Evolutionary conservation across 2,329 filamentous ascomycete species (phyloP).

Genomic region (Diaporthe longicolla): DNA sequence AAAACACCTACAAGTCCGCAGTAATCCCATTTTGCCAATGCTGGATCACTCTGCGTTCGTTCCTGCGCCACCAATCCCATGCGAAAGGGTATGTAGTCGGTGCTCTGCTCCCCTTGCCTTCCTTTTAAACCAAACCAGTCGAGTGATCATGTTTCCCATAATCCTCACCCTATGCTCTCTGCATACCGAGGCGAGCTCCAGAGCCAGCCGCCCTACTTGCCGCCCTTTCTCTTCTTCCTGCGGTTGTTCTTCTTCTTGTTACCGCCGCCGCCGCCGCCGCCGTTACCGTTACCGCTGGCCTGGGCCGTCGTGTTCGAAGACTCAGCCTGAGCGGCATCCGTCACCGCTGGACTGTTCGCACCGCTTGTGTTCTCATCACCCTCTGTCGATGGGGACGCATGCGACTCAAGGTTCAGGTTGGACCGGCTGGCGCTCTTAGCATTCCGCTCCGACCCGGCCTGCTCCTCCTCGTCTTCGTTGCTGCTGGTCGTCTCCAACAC

Average conservation of each 20-base stretch:
- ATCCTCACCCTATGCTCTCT: background rate
- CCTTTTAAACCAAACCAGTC: background rate
- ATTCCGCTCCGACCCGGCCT: slow-evolving; percentile 18
- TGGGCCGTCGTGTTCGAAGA: slow-evolving; percentile 23
- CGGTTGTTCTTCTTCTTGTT: slow-evolving; percentile 54
- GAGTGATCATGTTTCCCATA: background rate
- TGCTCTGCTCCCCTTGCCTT: background rate
- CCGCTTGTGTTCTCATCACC: slow-evolving; percentile 42
- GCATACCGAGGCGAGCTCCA: slow-evolving; percentile 11
- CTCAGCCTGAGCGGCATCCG: background rate
- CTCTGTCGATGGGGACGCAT: slow-evolving; percentile 35
- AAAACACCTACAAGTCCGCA: slow-evolving; percentile 27
- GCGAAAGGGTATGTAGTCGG: background rate
- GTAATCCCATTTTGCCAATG: slow-evolving; percentile 28
- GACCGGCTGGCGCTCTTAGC: slow-evolving; percentile 36
- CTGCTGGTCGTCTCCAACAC: slow-evolving; percentile 66
- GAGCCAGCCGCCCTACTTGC: slow-evolving; percentile 47
- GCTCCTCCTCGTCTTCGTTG: slow-evolving; percentile 52
- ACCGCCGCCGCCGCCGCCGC: slow-evolving; percentile 8
- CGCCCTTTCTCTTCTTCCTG: slow-evolving; percentile 56
- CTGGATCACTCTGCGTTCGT: background rate
- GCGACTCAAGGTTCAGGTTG: slow-evolving; percentile 14
- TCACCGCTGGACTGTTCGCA: slow-evolving; percentile 34
- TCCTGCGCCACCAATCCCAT: background rate
- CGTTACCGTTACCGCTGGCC: slow-evolving; percentile 39